Base-by-base conservation (phyloP, 2,329 filamentous ascomycete species). In the Fusarium lateritium region DNA sequence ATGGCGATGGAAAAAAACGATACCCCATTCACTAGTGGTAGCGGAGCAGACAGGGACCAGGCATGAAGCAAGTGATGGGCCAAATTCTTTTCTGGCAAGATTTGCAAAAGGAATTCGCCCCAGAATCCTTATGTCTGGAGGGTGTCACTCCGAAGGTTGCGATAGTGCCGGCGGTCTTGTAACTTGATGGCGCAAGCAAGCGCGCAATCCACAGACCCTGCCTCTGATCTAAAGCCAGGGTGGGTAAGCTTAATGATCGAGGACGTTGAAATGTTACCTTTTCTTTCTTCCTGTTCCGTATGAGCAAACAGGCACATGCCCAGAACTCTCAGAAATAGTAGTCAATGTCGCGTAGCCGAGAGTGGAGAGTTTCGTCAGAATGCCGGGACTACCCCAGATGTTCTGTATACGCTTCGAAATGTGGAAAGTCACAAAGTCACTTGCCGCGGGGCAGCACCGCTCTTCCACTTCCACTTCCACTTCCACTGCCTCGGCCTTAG, bases 311-410 rank as follows among this genome's bases (percentile, higher is more conserved):
- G 17, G 39, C 39, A 38, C 34, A n/a, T 42, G 21, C 44, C 31
- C 34, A 53, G 40, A 34, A 61, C 61, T 39, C 52, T 54, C 61
- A 56, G 53, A 59, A 47, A 50, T 52, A 47, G 40, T 47, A 49
- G 55, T 36, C 34, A 17, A 64, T 64, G 56, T 54, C 53, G 58
- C 58, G 67, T 69, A 73, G 68, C 68, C 68, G 60, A 67, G 50
- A 64, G 49, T 54, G 56, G 55, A 58, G 49, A 56, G 56, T 58
- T 67, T 66, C 55, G 62, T 64, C 69, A 65, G 47, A 51, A 45
- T 56, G 53, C 71, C 61, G 66, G 73, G 72, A 53, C 69, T 76
- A 75, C 73, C 72, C 73, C 72, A 75, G 73, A 76, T 73, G 71
- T 73, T 71, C 67, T 62, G 63, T 49, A 50, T 53, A 49, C 42